These are phyloP conservation scores for Sanghuangporus sanghuang DNA, from an alignment of 1,284 basidiomycete species.

Conservation along the genomic window DNA sequence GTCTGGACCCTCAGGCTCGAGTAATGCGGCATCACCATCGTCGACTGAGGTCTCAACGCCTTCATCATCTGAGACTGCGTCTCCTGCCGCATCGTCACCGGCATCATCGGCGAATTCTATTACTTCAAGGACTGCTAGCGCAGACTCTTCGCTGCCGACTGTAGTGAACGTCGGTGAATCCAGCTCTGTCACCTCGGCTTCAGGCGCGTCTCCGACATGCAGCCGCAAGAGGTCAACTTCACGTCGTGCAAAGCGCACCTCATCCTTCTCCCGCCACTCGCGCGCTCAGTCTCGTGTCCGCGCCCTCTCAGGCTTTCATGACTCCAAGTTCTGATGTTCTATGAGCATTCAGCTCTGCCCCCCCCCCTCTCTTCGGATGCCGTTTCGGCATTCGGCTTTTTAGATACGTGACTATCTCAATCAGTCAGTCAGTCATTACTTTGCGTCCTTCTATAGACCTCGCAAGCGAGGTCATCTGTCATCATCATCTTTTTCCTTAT, in stretches of 20 bases:
- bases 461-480: conserved; percentile 12
- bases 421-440: background rate
- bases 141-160: background rate
- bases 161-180: background rate
- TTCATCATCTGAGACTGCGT: background rate
- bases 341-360: background rate
- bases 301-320: conserved; percentile 4
- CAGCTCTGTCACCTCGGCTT: conserved; percentile 1
- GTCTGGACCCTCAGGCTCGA: background rate
- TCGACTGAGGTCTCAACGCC: background rate
- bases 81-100: background rate
- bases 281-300: conserved; percentile 10
- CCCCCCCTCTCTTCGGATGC: background rate
- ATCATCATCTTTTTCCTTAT: background rate
- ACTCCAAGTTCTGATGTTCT: background rate
- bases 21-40: background rate
- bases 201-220: conserved; percentile 1
- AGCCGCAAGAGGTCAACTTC: background rate
- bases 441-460: background rate
- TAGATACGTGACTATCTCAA: too few relatives aligned
- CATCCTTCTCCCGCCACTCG: conserved; percentile 1
- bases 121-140: background rate
- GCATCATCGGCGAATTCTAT: background rate
- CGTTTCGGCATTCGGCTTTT: background rate
- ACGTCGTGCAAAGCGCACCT: conserved; percentile 5